Percentiles rank a stretch among this genome's conserved stretches.
These are phyloP conservation scores for Aspergillus eucalypticola DNA, from an alignment of 2,329 filamentous ascomycete species.

Conservation along the genomic window DNA sequence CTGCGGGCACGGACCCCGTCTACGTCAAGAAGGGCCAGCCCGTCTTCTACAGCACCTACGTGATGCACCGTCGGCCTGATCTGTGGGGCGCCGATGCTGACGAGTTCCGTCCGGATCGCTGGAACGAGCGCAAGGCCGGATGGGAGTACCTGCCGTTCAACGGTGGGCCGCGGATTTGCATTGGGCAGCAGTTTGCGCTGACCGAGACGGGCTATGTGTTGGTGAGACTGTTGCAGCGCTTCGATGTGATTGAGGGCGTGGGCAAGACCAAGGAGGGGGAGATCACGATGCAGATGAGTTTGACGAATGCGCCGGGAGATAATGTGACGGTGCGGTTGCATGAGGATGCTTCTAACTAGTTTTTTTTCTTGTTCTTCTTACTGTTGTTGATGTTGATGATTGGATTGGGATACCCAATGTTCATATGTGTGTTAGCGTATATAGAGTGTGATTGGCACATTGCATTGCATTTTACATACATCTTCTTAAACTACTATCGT, in stretches of 20 bases:
- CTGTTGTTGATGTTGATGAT: background rate
- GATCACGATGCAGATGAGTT: slow-evolving; percentile 23
- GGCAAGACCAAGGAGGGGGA: slow-evolving; percentile 11
- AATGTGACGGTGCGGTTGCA: slow-evolving; percentile 35
- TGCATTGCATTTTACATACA: too few species aligned
- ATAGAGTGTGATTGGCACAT: too few species aligned
- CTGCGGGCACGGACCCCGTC: slow-evolving; percentile 60
- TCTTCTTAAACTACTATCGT: too few species aligned
- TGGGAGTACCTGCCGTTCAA: slow-evolving; percentile 78
- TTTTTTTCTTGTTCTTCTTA: background rate
- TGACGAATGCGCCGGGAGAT: slow-evolving; percentile 32
- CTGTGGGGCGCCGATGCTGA: slow-evolving; percentile 50
- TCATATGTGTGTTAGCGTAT: too few species aligned
- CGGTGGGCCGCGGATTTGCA: slow-evolving; percentile 71
- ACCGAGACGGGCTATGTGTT: slow-evolving; percentile 70
- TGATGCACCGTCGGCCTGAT: slow-evolving; percentile 69
- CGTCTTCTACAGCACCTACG: slow-evolving; percentile 66
- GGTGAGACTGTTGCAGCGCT: slow-evolving; percentile 71
- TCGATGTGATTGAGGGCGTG: slow-evolving; percentile 58
- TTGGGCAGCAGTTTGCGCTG: slow-evolving; percentile 79
- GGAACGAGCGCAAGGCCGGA: slow-evolving; percentile 63
- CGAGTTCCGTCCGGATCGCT: slow-evolving; percentile 67
- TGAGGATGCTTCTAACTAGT: slow-evolving; percentile 17
- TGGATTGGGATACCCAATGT: background rate
- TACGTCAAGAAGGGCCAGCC: slow-evolving; percentile 66